Evolutionary conservation across 2,329 filamentous ascomycete genomes (phyloP), one percentile per base, ranked within the genome.

Genomic region (Ceratocystis huliohia): DNA sequence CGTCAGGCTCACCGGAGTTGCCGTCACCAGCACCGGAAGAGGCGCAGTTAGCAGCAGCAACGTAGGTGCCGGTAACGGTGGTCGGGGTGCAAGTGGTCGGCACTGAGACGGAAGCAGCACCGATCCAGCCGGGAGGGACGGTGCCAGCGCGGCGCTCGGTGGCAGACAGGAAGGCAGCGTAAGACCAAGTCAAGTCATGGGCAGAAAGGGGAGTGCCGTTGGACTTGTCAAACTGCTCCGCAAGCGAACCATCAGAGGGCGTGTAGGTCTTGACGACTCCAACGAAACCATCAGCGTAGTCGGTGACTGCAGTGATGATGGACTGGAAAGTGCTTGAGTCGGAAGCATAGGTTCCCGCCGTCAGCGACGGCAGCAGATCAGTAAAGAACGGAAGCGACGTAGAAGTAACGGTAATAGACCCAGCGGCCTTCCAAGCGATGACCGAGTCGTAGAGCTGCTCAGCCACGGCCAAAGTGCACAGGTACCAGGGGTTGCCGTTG

Each of bases 401-500:
- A 0, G 78, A 76, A 4, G 84, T 87, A 61, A 93, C 81, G 0
- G 80, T 81, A 71, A 95, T 80, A 5, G 79, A 85, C 1, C 84
- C 85, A 30, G 79, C 74, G 45, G 78, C 75, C 69, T 86, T 79
- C 88, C 88, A 93, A 63, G 87, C 84, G 70, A 87, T 86, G 1
- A 91, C 72, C 0, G 89, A 87, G 71, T 88, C 86, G 73, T 91
- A 93, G 2, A 95, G 81, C 72, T 89, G 86, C 75, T 94, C 89
- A 2, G 89, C 90, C 0, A 88, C 88, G 1, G 88, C 88, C 37
- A 91, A 79, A 0, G 88, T 93, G 71, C 82, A 82, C 13, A 93
- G 80, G 71, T 91, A 89, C 89, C 89, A 94, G 1, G 89, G 89
- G 74, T 94, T 91, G 1, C 88, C 89, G 68, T 84, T 84, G 74